Percentiles rank a stretch among this genome's conserved stretches.
Evolutionary conservation across 2,329 filamentous ascomycete genomes (phyloP).

Genomic region (Cryphonectria radicalis): DNA sequence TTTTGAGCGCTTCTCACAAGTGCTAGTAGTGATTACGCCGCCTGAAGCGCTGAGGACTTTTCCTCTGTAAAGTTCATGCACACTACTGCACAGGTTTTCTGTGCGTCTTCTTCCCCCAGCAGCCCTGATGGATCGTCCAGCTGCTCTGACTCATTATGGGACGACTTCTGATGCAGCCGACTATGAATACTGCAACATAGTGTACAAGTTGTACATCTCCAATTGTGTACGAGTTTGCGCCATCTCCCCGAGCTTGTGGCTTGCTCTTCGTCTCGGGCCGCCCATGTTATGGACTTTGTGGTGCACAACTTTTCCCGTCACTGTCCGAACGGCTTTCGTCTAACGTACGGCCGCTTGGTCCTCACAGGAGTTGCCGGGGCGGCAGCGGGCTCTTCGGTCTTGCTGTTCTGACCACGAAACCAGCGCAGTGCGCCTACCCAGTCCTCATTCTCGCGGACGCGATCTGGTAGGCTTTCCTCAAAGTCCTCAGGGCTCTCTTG

Average conservation of each 20-base stretch:
- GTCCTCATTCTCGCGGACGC: constrained; percentile 48
- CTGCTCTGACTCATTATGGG: neutral
- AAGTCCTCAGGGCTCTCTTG: constrained; percentile 31
- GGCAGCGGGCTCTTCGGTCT: constrained; percentile 5
- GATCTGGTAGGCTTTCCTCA: constrained; percentile 46
- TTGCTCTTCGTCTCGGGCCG: neutral
- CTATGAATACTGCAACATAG: neutral
- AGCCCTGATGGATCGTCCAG: neutral
- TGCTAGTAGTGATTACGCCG: neutral
- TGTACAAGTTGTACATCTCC: neutral
- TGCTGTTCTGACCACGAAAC: constrained; percentile 24
- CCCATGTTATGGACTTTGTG: neutral
- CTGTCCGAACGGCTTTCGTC: constrained; percentile 18
- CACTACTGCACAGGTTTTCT: neutral
- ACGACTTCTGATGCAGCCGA: neutral
- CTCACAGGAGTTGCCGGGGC: constrained; percentile 19
- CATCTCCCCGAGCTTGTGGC: neutral
- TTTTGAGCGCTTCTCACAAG: neutral
- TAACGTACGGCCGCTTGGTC: constrained; percentile 23
- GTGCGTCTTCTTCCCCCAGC: neutral
- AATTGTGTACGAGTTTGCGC: neutral
- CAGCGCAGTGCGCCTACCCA: constrained; percentile 50
- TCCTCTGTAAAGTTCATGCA: neutral
- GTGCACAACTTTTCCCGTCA: neutral
- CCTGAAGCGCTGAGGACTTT: neutral